phyloP scores from a whole-genome alignment of 495 filamentous ascomycete genomes.

The Penicillium steckii region DNA sequence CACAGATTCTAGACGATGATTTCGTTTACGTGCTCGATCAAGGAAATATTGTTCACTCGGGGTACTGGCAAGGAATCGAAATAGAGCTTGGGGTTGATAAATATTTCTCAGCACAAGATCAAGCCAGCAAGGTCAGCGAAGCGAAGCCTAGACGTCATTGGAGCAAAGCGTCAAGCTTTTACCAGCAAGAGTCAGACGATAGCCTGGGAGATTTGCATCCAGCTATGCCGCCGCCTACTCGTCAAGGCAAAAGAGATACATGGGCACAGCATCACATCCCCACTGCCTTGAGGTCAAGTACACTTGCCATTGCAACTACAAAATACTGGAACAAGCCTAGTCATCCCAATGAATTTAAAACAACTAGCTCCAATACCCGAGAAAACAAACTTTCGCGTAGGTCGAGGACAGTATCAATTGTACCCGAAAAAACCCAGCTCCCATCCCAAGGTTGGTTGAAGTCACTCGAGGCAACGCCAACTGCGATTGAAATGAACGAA shows the following conservation, averaged over 20 bases:
- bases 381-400: not conserved
- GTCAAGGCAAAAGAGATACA: slow-evolving; percentile 1
- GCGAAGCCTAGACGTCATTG: not conserved
- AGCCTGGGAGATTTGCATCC: not conserved
- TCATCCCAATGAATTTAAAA: not conserved
- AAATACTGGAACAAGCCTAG: not conserved
- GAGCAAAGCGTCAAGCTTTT: not conserved
- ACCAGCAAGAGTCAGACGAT: not conserved
- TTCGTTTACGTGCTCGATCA: slow-evolving; percentile 80
- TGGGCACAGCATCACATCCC: slow-evolving; percentile 21
- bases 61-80: slow-evolving; percentile 52
- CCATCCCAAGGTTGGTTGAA: not conserved
- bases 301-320: slow-evolving; percentile 1
- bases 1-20: slow-evolving; percentile 71
- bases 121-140: not conserved
- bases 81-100: slow-evolving; percentile 14
- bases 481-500: not conserved
- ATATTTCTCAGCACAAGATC: slow-evolving; percentile 12
- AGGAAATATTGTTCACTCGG: slow-evolving; percentile 68
- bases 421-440: not conserved
- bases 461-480: not conserved
- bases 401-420: not conserved
- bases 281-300: slow-evolving; percentile 10
- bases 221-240: not conserved
- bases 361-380: not conserved